phyloP scores from a whole-genome alignment of 495 filamentous ascomycete species.

The Penicillium arizonense region DNA sequence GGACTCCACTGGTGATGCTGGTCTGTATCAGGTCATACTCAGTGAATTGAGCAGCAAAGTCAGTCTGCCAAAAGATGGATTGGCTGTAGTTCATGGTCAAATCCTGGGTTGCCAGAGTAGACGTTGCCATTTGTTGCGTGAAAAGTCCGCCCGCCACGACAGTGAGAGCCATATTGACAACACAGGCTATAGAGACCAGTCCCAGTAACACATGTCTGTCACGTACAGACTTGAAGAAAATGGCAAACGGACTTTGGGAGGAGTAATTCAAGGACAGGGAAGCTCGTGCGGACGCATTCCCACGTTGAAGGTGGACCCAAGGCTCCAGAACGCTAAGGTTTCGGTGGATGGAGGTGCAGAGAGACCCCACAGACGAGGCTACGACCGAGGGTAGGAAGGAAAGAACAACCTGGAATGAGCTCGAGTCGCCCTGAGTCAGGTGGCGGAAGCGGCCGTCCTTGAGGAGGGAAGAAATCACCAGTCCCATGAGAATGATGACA shows the following conservation, averaged over 20 bases:
- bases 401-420: conserved; percentile 34
- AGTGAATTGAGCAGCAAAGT: conserved; percentile 40
- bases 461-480: conserved; percentile 31
- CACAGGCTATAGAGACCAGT: conserved; percentile 35
- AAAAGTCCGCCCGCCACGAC: conserved; percentile 40
- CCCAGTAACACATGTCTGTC: conserved; percentile 32
- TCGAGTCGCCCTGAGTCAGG: conserved; percentile 36
- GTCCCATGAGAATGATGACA: conserved; percentile 35
- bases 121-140: conserved; percentile 33
- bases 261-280: conserved; percentile 41
- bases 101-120: conserved; percentile 22
- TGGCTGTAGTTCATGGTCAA: conserved; percentile 36
- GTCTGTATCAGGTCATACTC: conserved; percentile 43
- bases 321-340: conserved; percentile 43
- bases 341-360: conserved; percentile 41
- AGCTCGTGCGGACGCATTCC: conserved; percentile 26
- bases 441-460: conserved; percentile 35
- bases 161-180: conserved; percentile 34
- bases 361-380: conserved; percentile 33
- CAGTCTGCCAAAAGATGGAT: conserved; percentile 29
- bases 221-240: conserved; percentile 32
- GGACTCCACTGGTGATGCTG: conserved; percentile 38
- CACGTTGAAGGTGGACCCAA: conserved; percentile 45
- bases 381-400: conserved; percentile 40
- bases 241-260: conserved; percentile 34